Percentiles rank a stretch among this genome's conserved stretches.
phyloP scores from a whole-genome alignment of 768 basidiomycete genomes.

The Naganishia randhawae region DNA sequence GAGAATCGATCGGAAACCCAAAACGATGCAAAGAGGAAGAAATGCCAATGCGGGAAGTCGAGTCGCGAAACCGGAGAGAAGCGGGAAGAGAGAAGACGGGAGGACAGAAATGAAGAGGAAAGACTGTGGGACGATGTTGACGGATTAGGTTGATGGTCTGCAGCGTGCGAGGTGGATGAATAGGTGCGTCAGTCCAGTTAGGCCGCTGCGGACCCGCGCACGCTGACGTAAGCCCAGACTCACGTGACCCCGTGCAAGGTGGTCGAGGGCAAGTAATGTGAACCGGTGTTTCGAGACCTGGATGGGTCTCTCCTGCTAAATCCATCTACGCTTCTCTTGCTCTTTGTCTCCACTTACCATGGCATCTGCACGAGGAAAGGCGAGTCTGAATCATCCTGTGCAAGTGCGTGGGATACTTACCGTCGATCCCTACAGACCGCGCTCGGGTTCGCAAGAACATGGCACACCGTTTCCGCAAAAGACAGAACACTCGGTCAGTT shows the following conservation, averaged over 20 bases:
- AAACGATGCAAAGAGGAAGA: slow-evolving; percentile 9
- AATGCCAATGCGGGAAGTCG: slow-evolving; percentile 40
- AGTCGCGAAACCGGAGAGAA: slow-evolving; percentile 58
- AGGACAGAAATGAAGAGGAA: slow-evolving; percentile 52
- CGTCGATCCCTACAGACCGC: slow-evolving; percentile 63
- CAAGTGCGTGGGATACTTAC: neutral
- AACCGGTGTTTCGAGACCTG: neutral
- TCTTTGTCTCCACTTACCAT: slow-evolving; percentile 24
- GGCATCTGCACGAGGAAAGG: slow-evolving; percentile 40
- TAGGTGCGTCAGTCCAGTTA: too few relatives aligned
- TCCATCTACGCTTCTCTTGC: neutral
- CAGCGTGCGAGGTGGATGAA: too few relatives aligned
- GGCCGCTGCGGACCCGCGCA: too few relatives aligned
- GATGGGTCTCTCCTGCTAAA: neutral
- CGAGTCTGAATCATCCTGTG: slow-evolving; percentile 23
- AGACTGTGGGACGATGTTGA: slow-evolving; percentile 24
- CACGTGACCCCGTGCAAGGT: too few relatives aligned
- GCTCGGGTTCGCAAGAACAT: slow-evolving; percentile 87
- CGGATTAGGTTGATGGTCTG: too few relatives aligned
- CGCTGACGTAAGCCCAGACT: too few relatives aligned
- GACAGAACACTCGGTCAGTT: slow-evolving; percentile 91
- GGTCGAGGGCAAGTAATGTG: too few relatives aligned
- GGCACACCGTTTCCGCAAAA: slow-evolving; percentile 91
- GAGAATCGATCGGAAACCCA: neutral
- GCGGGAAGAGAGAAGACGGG: slow-evolving; percentile 50